Evolutionary conservation across 2,329 filamentous ascomycete genomes (phyloP).

Genomic region (Thielaviopsis punctulata): DNA sequence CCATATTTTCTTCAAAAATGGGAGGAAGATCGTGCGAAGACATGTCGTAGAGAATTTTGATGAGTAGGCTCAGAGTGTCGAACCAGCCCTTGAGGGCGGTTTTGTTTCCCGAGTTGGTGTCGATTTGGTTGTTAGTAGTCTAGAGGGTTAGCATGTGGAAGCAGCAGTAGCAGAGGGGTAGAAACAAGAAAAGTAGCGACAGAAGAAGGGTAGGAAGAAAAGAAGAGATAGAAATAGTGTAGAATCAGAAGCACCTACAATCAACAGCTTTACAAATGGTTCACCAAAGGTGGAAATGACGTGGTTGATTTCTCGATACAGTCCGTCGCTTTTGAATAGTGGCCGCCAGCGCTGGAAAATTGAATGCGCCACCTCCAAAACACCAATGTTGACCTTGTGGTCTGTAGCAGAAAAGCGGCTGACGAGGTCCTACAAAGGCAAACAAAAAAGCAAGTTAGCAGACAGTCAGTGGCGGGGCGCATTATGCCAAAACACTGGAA

Average conservation of each 20-base stretch:
- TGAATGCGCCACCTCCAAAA: conserved; percentile 91
- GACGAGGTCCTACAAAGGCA: conserved; percentile 56
- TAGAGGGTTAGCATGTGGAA: conserved; percentile 16
- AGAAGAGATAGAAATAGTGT: background rate
- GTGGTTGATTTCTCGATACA: conserved; percentile 93
- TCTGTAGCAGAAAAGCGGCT: conserved; percentile 70
- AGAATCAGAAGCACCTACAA: conserved; percentile 29
- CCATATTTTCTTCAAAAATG: conserved; percentile 79
- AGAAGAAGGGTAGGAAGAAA: too few relatives aligned
- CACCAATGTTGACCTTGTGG: conserved; percentile 74
- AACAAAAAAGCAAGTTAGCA: background rate
- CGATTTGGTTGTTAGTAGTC: conserved; percentile 54
- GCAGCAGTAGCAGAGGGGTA: too few relatives aligned
- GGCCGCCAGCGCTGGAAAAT: conserved; percentile 96
- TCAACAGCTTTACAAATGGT: conserved; percentile 67
- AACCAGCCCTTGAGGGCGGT: conserved; percentile 61
- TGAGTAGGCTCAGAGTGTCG: conserved; percentile 67
- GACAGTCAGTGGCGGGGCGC: background rate
- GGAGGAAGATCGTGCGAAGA: conserved; percentile 95
- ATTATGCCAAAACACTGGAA: background rate
- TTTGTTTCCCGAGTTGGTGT: conserved; percentile 59
- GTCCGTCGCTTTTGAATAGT: conserved; percentile 77
- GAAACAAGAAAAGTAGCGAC: too few relatives aligned
- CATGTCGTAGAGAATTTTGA: conserved; percentile 89
- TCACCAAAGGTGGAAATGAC: conserved; percentile 71